These are phyloP conservation scores for Pisolithus marmoratus DNA, from an alignment of 768 basidiomycete species.

Conservation along the genomic window DNA sequence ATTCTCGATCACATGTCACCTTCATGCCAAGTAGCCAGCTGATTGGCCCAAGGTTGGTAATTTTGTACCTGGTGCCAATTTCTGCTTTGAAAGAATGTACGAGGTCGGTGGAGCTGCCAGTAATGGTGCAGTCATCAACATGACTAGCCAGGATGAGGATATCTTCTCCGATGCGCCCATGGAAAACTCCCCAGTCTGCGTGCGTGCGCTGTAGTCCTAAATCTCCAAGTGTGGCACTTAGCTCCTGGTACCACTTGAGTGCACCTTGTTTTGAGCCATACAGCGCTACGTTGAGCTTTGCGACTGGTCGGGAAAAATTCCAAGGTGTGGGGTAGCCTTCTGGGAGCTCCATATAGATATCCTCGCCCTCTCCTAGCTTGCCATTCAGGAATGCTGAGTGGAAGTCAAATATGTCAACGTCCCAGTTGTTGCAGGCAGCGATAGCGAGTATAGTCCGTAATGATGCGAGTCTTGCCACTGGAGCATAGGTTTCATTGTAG, in stretches of 20 bases:
- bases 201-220: neutral
- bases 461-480: neutral
- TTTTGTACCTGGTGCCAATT: neutral
- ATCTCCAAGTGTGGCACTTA: neutral
- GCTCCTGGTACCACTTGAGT: neutral
- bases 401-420: conserved; percentile 39
- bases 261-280: neutral
- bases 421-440: conserved; percentile 19
- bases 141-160: neutral
- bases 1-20: no score
- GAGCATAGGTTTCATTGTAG: no score
- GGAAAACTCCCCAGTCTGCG: neutral
- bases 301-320: neutral
- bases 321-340: neutral
- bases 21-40: no score
- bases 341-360: conserved; percentile 17
- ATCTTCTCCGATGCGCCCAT: neutral
- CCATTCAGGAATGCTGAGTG: conserved; percentile 36
- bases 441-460: conserved; percentile 1
- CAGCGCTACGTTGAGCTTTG: neutral
- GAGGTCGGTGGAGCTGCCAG: neutral
- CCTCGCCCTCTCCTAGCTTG: conserved; percentile 27
- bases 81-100: neutral
- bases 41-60: neutral
- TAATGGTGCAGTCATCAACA: conserved; percentile 1